Evolutionary conservation across 1,139 yeast genomes (phyloP).

Genomic region (Debaryomyces sp.): DNA sequence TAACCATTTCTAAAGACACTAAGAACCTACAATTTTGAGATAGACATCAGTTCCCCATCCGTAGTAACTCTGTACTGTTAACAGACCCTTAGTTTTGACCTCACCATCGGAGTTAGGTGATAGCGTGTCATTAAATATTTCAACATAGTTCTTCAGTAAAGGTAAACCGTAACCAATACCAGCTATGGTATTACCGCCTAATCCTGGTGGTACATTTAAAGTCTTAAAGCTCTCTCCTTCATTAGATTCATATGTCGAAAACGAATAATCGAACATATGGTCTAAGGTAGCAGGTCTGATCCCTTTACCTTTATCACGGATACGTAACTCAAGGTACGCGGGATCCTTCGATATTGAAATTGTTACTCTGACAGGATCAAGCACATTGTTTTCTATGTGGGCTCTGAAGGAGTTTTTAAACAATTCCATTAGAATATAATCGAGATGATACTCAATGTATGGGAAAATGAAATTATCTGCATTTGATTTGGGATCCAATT

Average conservation of each 20-base stretch:
- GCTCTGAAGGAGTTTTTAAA: slow-evolving; percentile 87
- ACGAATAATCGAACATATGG: slow-evolving; percentile 82
- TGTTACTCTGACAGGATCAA: slow-evolving; percentile 67
- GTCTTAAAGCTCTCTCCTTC: slow-evolving; percentile 62
- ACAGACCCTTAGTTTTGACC: slow-evolving; percentile 54
- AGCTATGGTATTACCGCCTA: slow-evolving; percentile 74
- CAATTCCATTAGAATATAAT: slow-evolving; percentile 84
- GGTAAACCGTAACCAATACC: slow-evolving; percentile 98
- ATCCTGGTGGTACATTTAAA: slow-evolving; percentile 71
- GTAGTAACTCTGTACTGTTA: slow-evolving; percentile 75
- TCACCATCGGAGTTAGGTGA: slow-evolving; percentile 17
- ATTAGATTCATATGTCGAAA: slow-evolving; percentile 69
- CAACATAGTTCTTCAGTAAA: slow-evolving; percentile 61
- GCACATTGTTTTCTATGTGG: slow-evolving; percentile 67
- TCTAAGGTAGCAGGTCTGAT: slow-evolving; percentile 65
- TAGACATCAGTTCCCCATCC: slow-evolving; percentile 76
- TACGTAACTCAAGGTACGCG: slow-evolving; percentile 57
- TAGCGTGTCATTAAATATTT: slow-evolving; percentile 43
- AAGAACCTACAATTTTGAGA: slow-evolving; percentile 27
- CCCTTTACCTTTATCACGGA: slow-evolving; percentile 90
- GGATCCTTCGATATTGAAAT: slow-evolving; percentile 56
- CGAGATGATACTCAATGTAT: slow-evolving; percentile 83
- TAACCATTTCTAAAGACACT: neutral
- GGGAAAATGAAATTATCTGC: slow-evolving; percentile 51
- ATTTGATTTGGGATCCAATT: slow-evolving; percentile 17